Base-by-base conservation (phyloP, 352 stramenopile genomes). In the Phytopythium delawarense region DNA sequence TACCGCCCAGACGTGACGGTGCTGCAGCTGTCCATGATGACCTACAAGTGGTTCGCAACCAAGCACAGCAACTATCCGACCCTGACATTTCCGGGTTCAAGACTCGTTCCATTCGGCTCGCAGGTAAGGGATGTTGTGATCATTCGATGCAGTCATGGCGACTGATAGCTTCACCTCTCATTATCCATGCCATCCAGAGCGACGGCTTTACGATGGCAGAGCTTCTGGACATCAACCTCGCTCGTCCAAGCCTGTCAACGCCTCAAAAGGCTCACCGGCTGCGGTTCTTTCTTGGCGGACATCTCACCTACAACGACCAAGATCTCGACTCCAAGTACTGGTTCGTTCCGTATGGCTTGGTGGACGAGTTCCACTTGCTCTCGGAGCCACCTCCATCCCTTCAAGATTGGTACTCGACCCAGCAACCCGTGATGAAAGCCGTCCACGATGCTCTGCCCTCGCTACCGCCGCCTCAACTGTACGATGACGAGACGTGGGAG, bases 1-100 rank as follows among this genome's bases (percentile, higher is more conserved):
- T 59, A 58, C 42, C 70, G 76, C 1, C 57, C 71, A 1, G 91
- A 98, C 66, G 70, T 98, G 11, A 95, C 72, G 21, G 69, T 87
- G 39, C 74, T 98, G 7, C 93, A 98, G 53, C 71, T 97, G 30
- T 92, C 84, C 4, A 97, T 98, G 92, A 95, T 97, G 82, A 92
- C 75, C 7, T 96, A 90, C 61, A 51, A 59, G 13, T 97, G 91
- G 89, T 92, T 91, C 68, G 44, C 76, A 56, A 62, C 65, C 16
- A 96, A 96, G 59, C 83, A 80, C 58, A 67, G 30, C 7, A 63
- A 94, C 18, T 97, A 97, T 50, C 70, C 67, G 9, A 64, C 79
- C 40, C 52, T 97, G 20, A 23, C 46, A 13, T 94, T 96, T 63
- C 90, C 90, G 25, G 75, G 71, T 25, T 59, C 69, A 20, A 69